Conservation (phyloP, 805 yeast species). For the Hanseniaspora jakobsenii region DNA sequence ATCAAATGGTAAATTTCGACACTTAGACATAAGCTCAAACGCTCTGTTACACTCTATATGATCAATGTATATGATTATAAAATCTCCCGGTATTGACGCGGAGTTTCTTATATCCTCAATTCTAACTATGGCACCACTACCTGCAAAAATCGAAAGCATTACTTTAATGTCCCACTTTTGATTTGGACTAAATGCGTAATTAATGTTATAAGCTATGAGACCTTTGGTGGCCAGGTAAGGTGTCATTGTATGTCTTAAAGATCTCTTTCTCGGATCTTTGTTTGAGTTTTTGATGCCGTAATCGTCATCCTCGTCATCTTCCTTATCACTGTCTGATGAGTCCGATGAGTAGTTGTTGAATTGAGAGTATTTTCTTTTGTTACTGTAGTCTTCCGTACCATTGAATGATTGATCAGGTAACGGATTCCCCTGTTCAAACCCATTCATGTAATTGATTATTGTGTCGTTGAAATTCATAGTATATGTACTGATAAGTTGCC, state of each 20-base stretch:
- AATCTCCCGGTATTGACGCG: conserved; percentile 10
- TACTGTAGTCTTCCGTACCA: neutral
- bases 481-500: neutral
- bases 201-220: conserved; percentile 16
- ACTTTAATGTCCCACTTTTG: conserved; percentile 58
- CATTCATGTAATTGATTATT: neutral
- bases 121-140: conserved; percentile 59
- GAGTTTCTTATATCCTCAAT: conserved; percentile 31
- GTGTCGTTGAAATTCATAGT: neutral
- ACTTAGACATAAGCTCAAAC: conserved; percentile 1
- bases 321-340: conserved; percentile 1
- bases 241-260: conserved; percentile 26
- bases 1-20: conserved; percentile 9
- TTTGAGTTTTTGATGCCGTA: conserved; percentile 5
- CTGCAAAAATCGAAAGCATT: conserved; percentile 54
- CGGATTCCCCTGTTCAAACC: neutral
- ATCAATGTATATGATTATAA: conserved; percentile 7
- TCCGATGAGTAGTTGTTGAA: conserved; percentile 5
- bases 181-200: conserved; percentile 38
- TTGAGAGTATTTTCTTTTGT: conserved; percentile 8
- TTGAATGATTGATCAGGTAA: no score
- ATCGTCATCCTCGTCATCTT: conserved; percentile 3
- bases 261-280: conserved; percentile 28
- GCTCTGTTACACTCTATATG: conserved; percentile 11
- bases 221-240: conserved; percentile 26